Evolutionary conservation across 164 flowering plant species (phyloP).

Genomic region (Piper longum): DNA sequence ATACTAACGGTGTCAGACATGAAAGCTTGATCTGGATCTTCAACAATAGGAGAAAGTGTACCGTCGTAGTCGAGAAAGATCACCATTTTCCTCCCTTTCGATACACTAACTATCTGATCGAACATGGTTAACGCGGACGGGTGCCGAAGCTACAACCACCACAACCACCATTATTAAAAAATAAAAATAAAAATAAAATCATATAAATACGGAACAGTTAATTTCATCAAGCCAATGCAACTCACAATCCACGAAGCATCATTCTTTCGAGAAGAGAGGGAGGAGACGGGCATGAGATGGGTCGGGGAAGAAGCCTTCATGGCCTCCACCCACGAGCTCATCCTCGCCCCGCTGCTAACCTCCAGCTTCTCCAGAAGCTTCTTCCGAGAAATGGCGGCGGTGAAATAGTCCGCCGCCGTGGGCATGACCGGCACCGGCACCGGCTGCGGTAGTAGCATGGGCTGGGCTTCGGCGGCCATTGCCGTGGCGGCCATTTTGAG

Average conservation of each 20-base stretch:
- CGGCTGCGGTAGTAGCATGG: constrained; percentile 17
- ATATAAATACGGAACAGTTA: too few relatives aligned
- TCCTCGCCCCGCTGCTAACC: constrained; percentile 15
- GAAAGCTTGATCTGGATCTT: constrained; percentile 79
- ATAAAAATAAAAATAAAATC: too few relatives aligned
- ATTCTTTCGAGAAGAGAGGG: background rate
- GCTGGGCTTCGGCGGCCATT: constrained; percentile 1
- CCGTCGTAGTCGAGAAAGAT: constrained; percentile 91
- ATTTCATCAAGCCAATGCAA: background rate
- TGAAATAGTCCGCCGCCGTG: constrained; percentile 4
- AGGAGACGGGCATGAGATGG: background rate
- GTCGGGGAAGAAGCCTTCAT: background rate
- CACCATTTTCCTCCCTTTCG: constrained; percentile 58
- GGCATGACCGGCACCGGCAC: background rate
- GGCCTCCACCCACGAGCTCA: constrained; percentile 35
- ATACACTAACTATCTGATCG: constrained; percentile 40
- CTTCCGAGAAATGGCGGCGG: constrained; percentile 21
- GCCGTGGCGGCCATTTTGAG: constrained; percentile 14
- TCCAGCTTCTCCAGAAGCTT: constrained; percentile 29
- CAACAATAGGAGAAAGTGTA: constrained; percentile 82
- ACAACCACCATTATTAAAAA: background rate
- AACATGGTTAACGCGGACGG: constrained; percentile 75
- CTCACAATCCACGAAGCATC: background rate
- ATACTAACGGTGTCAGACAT: constrained; percentile 29
- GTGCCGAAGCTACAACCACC: constrained; percentile 12